Base-by-base conservation (phyloP, 768 basidiomycete species). In the Kwoniella dejecticola region DNA sequence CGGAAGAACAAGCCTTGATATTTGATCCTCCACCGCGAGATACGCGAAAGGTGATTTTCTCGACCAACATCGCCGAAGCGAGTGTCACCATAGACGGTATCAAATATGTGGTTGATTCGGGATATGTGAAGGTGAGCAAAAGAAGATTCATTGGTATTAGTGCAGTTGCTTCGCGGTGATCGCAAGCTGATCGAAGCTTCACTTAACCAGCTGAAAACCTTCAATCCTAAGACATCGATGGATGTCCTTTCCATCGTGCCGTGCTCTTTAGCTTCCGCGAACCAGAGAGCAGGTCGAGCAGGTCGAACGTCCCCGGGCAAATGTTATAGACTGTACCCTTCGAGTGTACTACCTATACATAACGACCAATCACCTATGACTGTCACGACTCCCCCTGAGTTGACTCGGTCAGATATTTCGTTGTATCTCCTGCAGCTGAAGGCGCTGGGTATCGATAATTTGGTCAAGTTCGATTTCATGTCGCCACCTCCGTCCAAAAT, bases 51-150 rank as follows among this genome's bases (percentile, higher is more conserved):
- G 87, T 96, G 52, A 87, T 99, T 52, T 84, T 96, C 27, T 84
- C 90, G 3, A 99, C 96, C 0, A 99, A 99, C 75, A 94, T 98
- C 49, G 96, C 96, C 15, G 96, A 99, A 80, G 94, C 96, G 15
- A 93, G 90, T 74, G 89, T 99, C 23, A 99, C 96, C 0, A 97
- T 99, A 58, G 91, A 97, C 41, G 93, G 94, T 2, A 87, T 98
- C 63, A 89, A 88, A 67, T 98, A 87, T 72, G 94, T 99, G 13
- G 83, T 98, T 2, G 96, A 99, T 71, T 87, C 87, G 60, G 96
- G 96, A 15, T 92, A 92, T 72, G 94, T 96, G 65, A 99, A 99
- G 85, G 92, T 91, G 67, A 21, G 80, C 65, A 12, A 3, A 11
- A 8, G 29, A 27, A n/a, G n/a, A n/a, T n/a, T n/a, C n/a, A n/a